Evolutionary conservation across 148 eudicot genomes (phyloP), one percentile per base, ranked within the genome.

Genomic region (Chenopodium quinoa): DNA sequence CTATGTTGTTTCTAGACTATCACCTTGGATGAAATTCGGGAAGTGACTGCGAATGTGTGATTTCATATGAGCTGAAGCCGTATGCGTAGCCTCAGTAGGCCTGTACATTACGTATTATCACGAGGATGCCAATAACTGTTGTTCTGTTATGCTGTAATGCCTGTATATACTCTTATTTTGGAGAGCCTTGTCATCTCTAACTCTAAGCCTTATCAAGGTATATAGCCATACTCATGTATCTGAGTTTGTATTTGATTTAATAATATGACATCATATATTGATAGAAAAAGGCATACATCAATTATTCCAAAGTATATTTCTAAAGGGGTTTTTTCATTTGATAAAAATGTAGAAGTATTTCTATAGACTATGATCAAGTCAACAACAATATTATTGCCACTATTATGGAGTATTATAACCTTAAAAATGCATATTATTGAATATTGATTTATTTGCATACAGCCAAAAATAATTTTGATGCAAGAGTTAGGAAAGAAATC

Each of bases 1-100:
- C 78, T n/a, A 9, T 75, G 71, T 20, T 84, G 65, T 32, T 27
- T 85, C 86, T 93, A 93, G 97, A 66, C 79, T 47, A 90, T 93
- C 73, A 66, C 90, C 34, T 64, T 86, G 90, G 94, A 93, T 10
- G 97, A 93, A 85, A 93, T 93, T 82, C 86, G 71, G 81, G 94
- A 89, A 87, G 73, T 90, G 62, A 93, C 93, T 48, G 85, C 90
- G 44, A 91, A 87, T 63, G 87, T 93, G 90, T 88, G 85, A 89
- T 81, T 75, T 50, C 73, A 16, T 52, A 16, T 52, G 63, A 23
- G 27, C n/a, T 47, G 50, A 54, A 37, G 72, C n/a, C 67, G 47
- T 72, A 47, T 54, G 76, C n/a, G 52, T 76, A 75, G 54, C 32
- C 71, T 56, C 31, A n/a, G 25, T 68, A 75, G 73, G 83, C 65